These are phyloP conservation scores for Trichaptum fuscoviolaceum DNA, from an alignment of 768 basidiomycete genomes.

Conservation along the genomic window DNA sequence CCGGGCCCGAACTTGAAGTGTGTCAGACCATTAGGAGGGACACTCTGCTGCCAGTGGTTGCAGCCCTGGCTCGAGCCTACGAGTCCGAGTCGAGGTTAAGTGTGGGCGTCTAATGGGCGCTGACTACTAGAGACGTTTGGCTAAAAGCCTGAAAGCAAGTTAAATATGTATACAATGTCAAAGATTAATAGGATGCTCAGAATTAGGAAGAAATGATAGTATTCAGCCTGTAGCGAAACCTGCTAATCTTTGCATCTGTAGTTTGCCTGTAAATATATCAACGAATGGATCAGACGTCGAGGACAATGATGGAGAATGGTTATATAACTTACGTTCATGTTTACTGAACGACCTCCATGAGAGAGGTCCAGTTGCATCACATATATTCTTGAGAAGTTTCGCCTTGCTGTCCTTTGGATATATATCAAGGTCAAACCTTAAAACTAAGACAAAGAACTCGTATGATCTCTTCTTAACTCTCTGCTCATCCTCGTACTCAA, in stretches of 20 bases:
- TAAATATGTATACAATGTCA: too few relatives aligned
- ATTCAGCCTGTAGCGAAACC: neutral
- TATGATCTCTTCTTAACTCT: neutral
- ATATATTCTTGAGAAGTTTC: neutral
- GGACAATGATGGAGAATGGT: neutral
- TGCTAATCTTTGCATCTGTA: neutral
- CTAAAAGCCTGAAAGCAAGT: too few relatives aligned
- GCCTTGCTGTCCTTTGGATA: neutral
- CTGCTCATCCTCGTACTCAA: neutral
- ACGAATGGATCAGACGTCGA: neutral
- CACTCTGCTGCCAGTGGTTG: too few relatives aligned
- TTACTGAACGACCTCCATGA: neutral
- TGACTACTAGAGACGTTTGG: too few relatives aligned
- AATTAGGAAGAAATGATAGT: too few relatives aligned
- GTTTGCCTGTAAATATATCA: neutral
- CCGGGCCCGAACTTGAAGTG: too few relatives aligned
- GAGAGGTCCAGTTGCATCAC: neutral
- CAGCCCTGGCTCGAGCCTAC: too few relatives aligned
- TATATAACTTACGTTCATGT: neutral
- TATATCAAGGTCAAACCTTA: neutral
- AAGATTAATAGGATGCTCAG: too few relatives aligned
- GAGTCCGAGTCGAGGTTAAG: too few relatives aligned
- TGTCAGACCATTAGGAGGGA: too few relatives aligned
- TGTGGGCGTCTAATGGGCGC: too few relatives aligned
- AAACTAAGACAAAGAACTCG: neutral